phyloP scores from a whole-genome alignment of 768 basidiomycete species.

The Suillus weaverae region DNA sequence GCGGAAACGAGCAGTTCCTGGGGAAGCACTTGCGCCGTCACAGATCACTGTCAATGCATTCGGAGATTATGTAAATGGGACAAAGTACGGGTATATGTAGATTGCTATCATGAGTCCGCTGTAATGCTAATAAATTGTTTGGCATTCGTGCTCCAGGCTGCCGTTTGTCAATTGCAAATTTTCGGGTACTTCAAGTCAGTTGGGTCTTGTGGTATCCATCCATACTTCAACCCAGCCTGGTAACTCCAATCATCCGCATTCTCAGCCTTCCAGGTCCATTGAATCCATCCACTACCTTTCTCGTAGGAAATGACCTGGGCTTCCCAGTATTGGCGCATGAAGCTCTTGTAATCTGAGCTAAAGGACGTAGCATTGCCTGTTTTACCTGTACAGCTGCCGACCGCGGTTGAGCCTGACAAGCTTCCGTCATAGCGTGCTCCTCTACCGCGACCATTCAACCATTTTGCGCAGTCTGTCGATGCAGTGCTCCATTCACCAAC shows the following conservation, averaged over 20 bases:
- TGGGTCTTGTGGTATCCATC: constrained; percentile 76
- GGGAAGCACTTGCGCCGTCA: neutral
- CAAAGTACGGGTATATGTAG: neutral
- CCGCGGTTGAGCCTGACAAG: constrained; percentile 10
- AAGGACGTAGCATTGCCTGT: constrained; percentile 62
- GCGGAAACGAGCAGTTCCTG: too few relatives aligned
- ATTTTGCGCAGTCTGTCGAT: constrained; percentile 71
- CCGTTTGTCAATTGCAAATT: constrained; percentile 46
- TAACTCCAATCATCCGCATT: constrained; percentile 78
- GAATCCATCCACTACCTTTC: constrained; percentile 67
- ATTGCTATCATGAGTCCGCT: neutral
- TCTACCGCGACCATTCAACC: constrained; percentile 76
- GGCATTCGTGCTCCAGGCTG: neutral
- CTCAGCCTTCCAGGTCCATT: constrained; percentile 81
- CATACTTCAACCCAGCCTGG: constrained; percentile 67
- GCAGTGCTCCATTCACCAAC: constrained; percentile 82
- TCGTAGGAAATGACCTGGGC: constrained; percentile 78
- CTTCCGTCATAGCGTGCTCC: constrained; percentile 73
- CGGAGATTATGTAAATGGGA: neutral
- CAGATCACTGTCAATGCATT: neutral
- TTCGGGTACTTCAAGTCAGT: constrained; percentile 64
- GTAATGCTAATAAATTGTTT: neutral
- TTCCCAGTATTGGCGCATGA: constrained; percentile 74
- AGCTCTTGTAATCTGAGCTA: constrained; percentile 60
- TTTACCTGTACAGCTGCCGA: constrained; percentile 48